These are phyloP conservation scores for Tympanopsis confertula DNA, from an alignment of 2,329 filamentous ascomycete genomes.

Conservation along the genomic window DNA sequence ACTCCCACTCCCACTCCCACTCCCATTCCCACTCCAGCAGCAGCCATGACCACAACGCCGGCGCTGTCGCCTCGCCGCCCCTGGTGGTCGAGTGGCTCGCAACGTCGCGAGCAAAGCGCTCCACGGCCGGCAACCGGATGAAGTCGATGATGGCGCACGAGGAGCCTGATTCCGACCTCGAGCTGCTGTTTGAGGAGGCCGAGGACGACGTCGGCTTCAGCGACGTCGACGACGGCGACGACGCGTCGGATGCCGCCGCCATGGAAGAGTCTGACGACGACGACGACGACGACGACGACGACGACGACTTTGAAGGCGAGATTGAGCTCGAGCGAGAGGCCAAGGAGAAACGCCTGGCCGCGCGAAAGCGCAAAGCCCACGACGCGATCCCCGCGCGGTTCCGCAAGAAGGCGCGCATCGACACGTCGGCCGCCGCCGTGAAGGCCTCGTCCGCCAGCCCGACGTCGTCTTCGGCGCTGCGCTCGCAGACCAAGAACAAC, in stretches of 20 bases:
- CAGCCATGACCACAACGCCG: too few species aligned
- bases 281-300: conserved; percentile 62
- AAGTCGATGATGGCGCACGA: conserved; percentile 66
- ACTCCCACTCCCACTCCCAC: too few species aligned
- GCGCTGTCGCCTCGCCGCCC: too few species aligned
- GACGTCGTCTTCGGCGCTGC: conserved; percentile 7
- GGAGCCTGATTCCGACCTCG: conserved; percentile 57
- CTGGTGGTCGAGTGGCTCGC: conserved; percentile 63
- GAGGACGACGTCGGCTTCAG: conserved; percentile 60
- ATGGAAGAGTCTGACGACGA: conserved; percentile 79
- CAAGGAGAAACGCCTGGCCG: conserved; percentile 53
- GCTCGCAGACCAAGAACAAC: conserved; percentile 2
- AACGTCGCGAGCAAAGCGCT: conserved; percentile 62
- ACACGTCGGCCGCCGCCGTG: conserved; percentile 29
- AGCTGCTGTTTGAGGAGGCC: conserved; percentile 64
- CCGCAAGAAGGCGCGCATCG: conserved; percentile 67
- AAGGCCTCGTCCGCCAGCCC: conserved; percentile 25
- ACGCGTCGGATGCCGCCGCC: conserved; percentile 65
- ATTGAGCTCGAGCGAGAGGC: conserved; percentile 72
- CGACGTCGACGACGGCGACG: conserved; percentile 50
- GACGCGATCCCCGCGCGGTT: conserved; percentile 61
- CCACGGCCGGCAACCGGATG: conserved; percentile 77
- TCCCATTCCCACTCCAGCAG: too few species aligned
- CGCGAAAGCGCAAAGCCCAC: conserved; percentile 69
- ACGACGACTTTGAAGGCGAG: conserved; percentile 74